Conservation (phyloP, 1,284 basidiomycete genomes). For the Ceratobasidium sp. region DNA sequence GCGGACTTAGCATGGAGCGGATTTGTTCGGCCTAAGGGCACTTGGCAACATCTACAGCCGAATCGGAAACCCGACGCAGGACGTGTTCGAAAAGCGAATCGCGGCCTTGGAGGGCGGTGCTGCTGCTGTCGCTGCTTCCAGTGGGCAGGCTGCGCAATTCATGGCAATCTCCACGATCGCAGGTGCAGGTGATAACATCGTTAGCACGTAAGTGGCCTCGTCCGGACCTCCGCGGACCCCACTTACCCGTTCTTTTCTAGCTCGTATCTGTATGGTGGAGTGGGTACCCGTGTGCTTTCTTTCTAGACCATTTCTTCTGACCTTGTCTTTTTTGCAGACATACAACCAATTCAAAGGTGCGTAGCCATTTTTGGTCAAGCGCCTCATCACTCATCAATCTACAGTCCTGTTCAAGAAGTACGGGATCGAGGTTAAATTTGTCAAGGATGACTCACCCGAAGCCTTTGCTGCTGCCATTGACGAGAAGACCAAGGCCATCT, state of each 20-base stretch:
- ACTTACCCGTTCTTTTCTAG: slow-evolving; percentile 53
- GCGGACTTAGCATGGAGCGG: slow-evolving; percentile 76
- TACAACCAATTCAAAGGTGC: slow-evolving; percentile 91
- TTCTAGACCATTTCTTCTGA: background rate
- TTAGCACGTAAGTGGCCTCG: slow-evolving; percentile 70
- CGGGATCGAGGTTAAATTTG: slow-evolving; percentile 84
- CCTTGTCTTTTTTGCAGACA: slow-evolving; percentile 62
- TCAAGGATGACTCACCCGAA: slow-evolving; percentile 71
- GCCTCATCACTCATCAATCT: background rate
- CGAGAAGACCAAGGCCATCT: slow-evolving; percentile 69
- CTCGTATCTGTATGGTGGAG: slow-evolving; percentile 76
- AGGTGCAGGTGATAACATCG: slow-evolving; percentile 82
- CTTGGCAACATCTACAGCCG: slow-evolving; percentile 79
- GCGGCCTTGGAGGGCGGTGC: slow-evolving; percentile 86
- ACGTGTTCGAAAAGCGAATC: slow-evolving; percentile 87
- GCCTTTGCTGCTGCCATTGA: slow-evolving; percentile 81
- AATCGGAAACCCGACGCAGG: slow-evolving; percentile 88
- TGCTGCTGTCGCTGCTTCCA: slow-evolving; percentile 82
- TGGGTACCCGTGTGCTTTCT: slow-evolving; percentile 56
- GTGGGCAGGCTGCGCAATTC: slow-evolving; percentile 87
- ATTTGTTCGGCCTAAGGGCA: slow-evolving; percentile 81
- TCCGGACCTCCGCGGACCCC: background rate
- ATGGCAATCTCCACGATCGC: slow-evolving; percentile 79
- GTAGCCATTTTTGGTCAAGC: slow-evolving; percentile 44
- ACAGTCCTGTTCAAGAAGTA: slow-evolving; percentile 82